A percentile compares a stretch with the other conserved stretches of the same genome.
Conservation (phyloP, 2,329 filamentous ascomycete genomes). For the Lasiodiplodia theobromae region DNA sequence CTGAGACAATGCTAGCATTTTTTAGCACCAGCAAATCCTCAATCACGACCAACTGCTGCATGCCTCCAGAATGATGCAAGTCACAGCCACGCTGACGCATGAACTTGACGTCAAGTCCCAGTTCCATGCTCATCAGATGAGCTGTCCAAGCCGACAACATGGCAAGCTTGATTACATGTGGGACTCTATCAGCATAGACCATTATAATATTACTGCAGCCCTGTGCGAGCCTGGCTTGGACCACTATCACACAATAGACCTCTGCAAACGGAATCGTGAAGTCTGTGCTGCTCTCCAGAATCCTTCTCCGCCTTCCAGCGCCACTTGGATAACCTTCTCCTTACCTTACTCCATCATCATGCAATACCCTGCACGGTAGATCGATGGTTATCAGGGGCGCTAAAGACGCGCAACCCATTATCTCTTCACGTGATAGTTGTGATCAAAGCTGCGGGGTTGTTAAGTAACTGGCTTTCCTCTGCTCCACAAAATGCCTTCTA, state of each 20-base stretch:
- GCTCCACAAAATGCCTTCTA: background rate
- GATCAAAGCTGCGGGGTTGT: background rate
- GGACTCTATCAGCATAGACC: constrained; percentile 19
- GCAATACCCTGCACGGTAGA: constrained; percentile 7
- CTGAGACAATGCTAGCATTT: background rate
- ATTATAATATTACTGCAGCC: constrained; percentile 1
- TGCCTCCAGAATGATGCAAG: background rate
- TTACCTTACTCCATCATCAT: constrained; percentile 9
- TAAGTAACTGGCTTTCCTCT: background rate
- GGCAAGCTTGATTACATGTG: background rate
- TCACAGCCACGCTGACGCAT: background rate
- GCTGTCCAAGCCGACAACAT: background rate
- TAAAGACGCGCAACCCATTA: background rate
- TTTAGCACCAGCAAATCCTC: background rate
- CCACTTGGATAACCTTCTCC: background rate
- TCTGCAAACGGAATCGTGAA: background rate
- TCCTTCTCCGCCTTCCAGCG: constrained; percentile 6
- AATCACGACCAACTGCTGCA: too few species aligned
- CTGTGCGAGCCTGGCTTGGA: background rate
- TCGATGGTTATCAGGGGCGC: background rate
- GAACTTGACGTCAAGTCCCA: constrained; percentile 2
- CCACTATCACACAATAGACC: background rate
- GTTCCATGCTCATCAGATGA: background rate
- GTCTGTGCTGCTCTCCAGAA: constrained; percentile 25
- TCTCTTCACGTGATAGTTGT: background rate